Evolutionary conservation across 768 basidiomycete species (phyloP), one percentile per base, ranked within the genome.

Genomic region (Amanita fuliginea): DNA sequence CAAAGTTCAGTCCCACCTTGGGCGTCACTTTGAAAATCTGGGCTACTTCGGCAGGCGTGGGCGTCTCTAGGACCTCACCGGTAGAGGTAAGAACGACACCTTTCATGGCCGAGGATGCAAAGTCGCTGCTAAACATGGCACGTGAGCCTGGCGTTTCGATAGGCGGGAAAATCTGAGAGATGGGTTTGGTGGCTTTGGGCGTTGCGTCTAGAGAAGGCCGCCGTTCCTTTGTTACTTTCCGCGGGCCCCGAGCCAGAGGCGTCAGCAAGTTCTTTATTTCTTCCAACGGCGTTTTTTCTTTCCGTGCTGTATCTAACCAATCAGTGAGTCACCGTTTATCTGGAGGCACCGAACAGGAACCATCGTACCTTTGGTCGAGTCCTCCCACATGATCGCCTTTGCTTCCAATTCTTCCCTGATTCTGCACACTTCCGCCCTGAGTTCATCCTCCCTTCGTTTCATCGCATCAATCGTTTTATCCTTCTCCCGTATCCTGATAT

Each of bases 11-110:
- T 2, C 79, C 80, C 34, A 85, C 78, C 53, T 73, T 80, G 0
- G 87, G 87, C 6, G 81, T 82, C 36, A 75, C 72, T 26, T 77
- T 72, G 57, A 90, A 84, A 2, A 88, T 69, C 32, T 75, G 79
- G 2, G 74, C 74, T 0, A 89, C 69, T 57, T 84, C 83, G 0
- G 72, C 67, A 0, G 83, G 83, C 1, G 75, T 70, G 1, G 88
- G 88, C 10, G 88, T 92, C 3, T 77, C 71, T 6, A 91, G 68
- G 1, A 73, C 68, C 59, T 89, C 80, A 6, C 89, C 88, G 0
- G 89, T 89, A 6, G 81, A 69, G 0, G 89, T 89, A 33, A 90
- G 70, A 26, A 92, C 72, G 34, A 92, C 84, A 2, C 89, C 81
- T 59, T 82, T 82, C 81, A 83, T 83, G 1, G 81, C 81, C 3